Evolutionary conservation across 495 filamentous ascomycete species (phyloP).

Genomic region (Aspergillus nanangensis): DNA sequence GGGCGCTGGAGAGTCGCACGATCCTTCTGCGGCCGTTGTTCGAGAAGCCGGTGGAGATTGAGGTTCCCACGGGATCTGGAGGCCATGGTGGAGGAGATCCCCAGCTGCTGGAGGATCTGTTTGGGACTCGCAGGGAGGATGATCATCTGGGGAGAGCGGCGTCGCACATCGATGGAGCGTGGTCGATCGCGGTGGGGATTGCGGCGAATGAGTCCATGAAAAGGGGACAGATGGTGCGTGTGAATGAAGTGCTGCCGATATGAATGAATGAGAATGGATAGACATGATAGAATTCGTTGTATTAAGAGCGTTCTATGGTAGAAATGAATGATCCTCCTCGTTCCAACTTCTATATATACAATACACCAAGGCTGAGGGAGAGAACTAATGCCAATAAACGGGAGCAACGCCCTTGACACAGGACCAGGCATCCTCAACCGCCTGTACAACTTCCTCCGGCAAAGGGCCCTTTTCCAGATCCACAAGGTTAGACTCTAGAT

Average conservation of each 20-base stretch:
- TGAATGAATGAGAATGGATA: conserved; percentile 4
- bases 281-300: too few species aligned
- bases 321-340: too few species aligned
- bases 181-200: conserved; percentile 54
- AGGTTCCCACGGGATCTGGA: conserved; percentile 18
- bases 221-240: conserved; percentile 36
- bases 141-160: conserved; percentile 24
- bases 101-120: conserved; percentile 25
- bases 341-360: too few species aligned
- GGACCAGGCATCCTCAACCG: conserved; percentile 9
- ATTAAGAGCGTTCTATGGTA: too few species aligned
- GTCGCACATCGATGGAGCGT: conserved; percentile 49
- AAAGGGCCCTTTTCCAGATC: conserved; percentile 36
- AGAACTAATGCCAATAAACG: conserved; percentile 16
- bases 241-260: conserved; percentile 22
- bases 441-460: conserved; percentile 27
- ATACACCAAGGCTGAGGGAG: too few species aligned
- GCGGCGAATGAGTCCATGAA: conserved; percentile 53
- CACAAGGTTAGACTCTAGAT: conserved; percentile 27
- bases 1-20: conserved; percentile 37
- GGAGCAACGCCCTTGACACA: conserved; percentile 7
- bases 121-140: conserved; percentile 14
- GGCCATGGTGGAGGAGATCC: conserved; percentile 33
- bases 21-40: conserved; percentile 37
- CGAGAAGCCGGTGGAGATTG: conserved; percentile 22